Evolutionary conservation across 1,284 basidiomycete genomes (phyloP), one percentile per base, ranked within the genome.

Genomic region (Malassezia pachydermatis): DNA sequence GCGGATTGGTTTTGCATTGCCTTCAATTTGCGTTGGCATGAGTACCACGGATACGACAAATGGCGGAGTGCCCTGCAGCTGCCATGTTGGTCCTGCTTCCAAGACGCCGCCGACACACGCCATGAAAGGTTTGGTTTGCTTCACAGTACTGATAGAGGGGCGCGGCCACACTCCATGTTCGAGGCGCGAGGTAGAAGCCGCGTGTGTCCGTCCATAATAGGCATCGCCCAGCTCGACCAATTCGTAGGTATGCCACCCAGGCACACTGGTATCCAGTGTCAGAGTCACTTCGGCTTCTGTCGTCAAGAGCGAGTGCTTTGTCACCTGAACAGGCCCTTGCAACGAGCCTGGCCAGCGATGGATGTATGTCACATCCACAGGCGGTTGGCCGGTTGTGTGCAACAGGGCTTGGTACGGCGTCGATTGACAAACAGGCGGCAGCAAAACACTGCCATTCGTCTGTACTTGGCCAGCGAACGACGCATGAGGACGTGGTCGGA

Each of bases 171-270:
- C 51, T 65, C 59, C 46, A 57, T 58, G 61, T 45, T 67, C 57
- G 16, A 66, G 49, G 11, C 63, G 54, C 74, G 35, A 54, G 79
- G 58, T 84, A 82, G 49, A 80, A 72, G 45, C 43, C 14, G 61
- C 53, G 4, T 19, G 20, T 13, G 30, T 30, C 7, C 27, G 29
- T 2, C 54, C 23, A 29, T 70, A 96, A n/a, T 84, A 80, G 0
- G 82, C 77, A 69, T 98, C 92, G 8, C 84, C 84, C 17, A 96
- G 80, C 62, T 85, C 83, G 56, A 84, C 81, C 57, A 98, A 82
- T 67, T 86, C 83, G 71, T 96, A 96, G 64, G 80, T 83, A 67
- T 90, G 84, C 48, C 81, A 78, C 3, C 89, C 89, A 2, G 86
- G 78, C 29, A 79, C 78, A 0, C 80, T 79, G 0, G 86, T 89